A percentile compares a stretch with the other conserved stretches of the same genome.
phyloP scores from a whole-genome alignment of 306 rosid genomes.

The Cucumis sativus region Cucumber_9930_V3 NC_026657.2:8810001-8810500 shows the following conservation, averaged over 20 bases:
- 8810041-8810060: slow-evolving; percentile 94
- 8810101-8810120: background rate
- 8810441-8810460: background rate
- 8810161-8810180: background rate
- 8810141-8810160: background rate
- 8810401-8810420: background rate
- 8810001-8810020: slow-evolving; percentile 86
- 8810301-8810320: background rate
- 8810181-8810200: background rate
- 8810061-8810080: slow-evolving; percentile 88
- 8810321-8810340: background rate
- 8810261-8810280: background rate
- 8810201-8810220: background rate
- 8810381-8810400: background rate
- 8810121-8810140: background rate
- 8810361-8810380: background rate
- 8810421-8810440: background rate
- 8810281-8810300: background rate
- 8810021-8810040: slow-evolving; percentile 97
- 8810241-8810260: background rate
- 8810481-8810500: background rate
- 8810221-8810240: background rate
- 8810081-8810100: slow-evolving; percentile 21
- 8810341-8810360: background rate
- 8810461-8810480: background rate